A percentile compares a stretch with the other conserved stretches of the same genome.
phyloP scores from a whole-genome alignment of 2,329 filamentous ascomycete genomes.

The Talaromyces pinophilus region DNA sequence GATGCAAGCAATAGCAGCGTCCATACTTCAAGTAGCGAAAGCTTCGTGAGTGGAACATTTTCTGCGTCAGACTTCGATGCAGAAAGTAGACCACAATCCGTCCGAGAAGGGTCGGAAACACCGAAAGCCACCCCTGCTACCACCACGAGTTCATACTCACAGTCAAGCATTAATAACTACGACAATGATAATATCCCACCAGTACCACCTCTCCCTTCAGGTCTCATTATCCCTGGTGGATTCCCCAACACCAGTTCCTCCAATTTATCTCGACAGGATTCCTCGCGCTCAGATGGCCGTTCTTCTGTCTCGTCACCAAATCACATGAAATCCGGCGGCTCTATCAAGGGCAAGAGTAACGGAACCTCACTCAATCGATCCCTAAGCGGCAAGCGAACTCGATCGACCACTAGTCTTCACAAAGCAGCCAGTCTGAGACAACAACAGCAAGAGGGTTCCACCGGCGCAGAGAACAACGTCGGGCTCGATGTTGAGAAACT shows the following conservation, averaged over 20 bases:
- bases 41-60: constrained; percentile 46
- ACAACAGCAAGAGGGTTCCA: constrained; percentile 19
- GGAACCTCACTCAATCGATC: constrained; percentile 27
- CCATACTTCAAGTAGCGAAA: constrained; percentile 46
- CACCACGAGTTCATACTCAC: constrained; percentile 22
- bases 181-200: constrained; percentile 44
- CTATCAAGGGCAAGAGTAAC: constrained; percentile 29
- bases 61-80: constrained; percentile 39
- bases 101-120: constrained; percentile 36
- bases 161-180: constrained; percentile 24
- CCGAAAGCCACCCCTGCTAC: constrained; percentile 31
- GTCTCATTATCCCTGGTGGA: constrained; percentile 45
- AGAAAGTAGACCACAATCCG: constrained; percentile 34
- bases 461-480: neutral
- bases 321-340: constrained; percentile 16
- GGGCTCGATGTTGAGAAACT: constrained; percentile 40
- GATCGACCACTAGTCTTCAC: constrained; percentile 36
- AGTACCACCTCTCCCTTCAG: constrained; percentile 48
- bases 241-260: constrained; percentile 40
- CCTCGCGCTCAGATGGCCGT: constrained; percentile 33
- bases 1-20: constrained; percentile 36
- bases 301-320: constrained; percentile 35
- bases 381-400: constrained; percentile 38
- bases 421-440: constrained; percentile 21
- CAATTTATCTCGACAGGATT: constrained; percentile 29